A percentile compares a stretch with the other conserved stretches of the same genome.
Conservation (phyloP, 768 basidiomycete species). For the Mycena galopus region DNA sequence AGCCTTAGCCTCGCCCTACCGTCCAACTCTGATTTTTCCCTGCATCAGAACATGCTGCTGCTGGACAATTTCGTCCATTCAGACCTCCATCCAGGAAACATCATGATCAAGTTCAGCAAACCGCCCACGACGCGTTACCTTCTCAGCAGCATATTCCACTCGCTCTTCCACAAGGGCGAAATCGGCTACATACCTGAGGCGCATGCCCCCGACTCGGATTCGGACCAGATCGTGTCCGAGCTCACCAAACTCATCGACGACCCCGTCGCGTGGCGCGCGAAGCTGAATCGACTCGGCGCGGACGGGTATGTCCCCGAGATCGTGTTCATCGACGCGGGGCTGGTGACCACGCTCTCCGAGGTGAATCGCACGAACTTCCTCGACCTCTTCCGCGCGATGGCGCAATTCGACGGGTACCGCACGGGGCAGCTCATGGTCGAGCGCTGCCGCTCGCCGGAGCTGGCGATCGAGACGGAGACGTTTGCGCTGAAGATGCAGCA, state of each 20-base stretch:
- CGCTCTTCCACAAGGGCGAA: slow-evolving; percentile 57
- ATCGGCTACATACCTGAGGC: slow-evolving; percentile 38
- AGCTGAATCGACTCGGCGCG: slow-evolving; percentile 70
- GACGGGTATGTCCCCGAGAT: slow-evolving; percentile 93
- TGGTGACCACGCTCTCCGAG: slow-evolving; percentile 88
- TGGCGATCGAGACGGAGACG: slow-evolving; percentile 92
- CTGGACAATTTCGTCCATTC: slow-evolving; percentile 98
- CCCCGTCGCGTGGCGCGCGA: slow-evolving; percentile 76
- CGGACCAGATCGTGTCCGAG: slow-evolving; percentile 75
- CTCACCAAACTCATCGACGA: slow-evolving; percentile 72
- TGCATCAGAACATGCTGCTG: slow-evolving; percentile 91
- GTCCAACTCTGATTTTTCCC: slow-evolving; percentile 17
- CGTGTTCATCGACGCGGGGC: slow-evolving; percentile 96
- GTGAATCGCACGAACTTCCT: slow-evolving; percentile 93
- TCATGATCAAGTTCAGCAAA: slow-evolving; percentile 97
- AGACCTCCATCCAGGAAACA: slow-evolving; percentile 93
- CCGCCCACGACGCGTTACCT: slow-evolving; percentile 79
- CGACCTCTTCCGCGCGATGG: slow-evolving; percentile 95
- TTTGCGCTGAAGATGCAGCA: slow-evolving; percentile 99
- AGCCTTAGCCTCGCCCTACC: slow-evolving; percentile 42
- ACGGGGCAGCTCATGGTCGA: slow-evolving; percentile 97
- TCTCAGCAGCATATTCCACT: slow-evolving; percentile 69
- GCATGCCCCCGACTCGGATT: slow-evolving; percentile 60
- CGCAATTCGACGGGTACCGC: slow-evolving; percentile 97
- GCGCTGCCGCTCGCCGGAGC: slow-evolving; percentile 90